A percentile compares a stretch with the other conserved stretches of the same genome.
Conservation (phyloP, 768 basidiomycete species). For the Macrolepiota albuminosa region DNA sequence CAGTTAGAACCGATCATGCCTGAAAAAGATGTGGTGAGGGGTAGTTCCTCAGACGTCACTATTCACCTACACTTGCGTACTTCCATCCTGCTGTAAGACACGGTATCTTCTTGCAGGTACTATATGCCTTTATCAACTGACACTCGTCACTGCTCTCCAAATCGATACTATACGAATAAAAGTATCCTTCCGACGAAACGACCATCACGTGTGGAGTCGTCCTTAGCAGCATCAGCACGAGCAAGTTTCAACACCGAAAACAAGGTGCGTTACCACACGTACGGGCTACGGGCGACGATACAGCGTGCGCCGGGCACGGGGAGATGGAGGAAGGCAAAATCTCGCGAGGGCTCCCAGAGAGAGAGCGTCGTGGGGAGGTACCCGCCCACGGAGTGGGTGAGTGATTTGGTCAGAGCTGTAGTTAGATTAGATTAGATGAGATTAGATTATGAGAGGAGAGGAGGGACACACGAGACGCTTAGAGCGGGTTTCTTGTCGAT, state of each 20-base stretch:
- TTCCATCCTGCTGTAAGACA: not conserved
- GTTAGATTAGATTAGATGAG: no score
- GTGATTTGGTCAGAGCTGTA: no score
- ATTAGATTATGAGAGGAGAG: no score
- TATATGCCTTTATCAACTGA: conserved; percentile 90
- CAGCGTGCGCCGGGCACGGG: conserved; percentile 76
- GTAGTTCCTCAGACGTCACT: not conserved
- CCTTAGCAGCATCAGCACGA: no score
- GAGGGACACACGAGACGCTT: no score
- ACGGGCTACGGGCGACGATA: conserved; percentile 89
- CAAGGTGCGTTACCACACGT: no score
- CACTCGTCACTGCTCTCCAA: conserved; percentile 96
- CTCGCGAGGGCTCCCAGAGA: conserved; percentile 94
- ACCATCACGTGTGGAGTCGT: no score
- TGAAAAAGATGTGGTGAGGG: no score
- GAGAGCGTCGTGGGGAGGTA: conserved; percentile 86
- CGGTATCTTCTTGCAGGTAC: conserved; percentile 15
- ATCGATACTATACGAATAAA: conserved; percentile 95
- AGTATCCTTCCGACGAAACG: conserved; percentile 92
- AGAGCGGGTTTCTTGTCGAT: no score
- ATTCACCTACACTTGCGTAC: not conserved
- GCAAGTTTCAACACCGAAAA: no score
- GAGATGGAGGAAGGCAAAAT: conserved; percentile 87
- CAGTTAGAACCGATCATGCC: no score
- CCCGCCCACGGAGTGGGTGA: conserved; percentile 77